phyloP scores from a whole-genome alignment of 805 yeast genomes.

The Barnettozyma sucrosica region DNA sequence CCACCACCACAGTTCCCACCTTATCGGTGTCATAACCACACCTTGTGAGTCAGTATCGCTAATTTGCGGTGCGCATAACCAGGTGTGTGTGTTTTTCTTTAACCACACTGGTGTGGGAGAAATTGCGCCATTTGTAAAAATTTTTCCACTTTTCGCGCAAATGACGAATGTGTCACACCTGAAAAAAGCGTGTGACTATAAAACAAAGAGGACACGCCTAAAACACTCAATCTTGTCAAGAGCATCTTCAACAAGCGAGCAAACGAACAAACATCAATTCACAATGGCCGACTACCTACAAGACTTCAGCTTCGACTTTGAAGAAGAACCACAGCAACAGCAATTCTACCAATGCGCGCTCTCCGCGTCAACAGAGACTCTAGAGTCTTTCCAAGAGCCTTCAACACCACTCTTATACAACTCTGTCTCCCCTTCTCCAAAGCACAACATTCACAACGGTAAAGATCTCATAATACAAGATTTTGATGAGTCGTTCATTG shows the following conservation, averaged over 20 bases:
- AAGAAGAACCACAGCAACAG: constrained; percentile 7
- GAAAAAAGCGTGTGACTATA: constrained; percentile 2
- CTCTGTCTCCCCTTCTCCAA: constrained; percentile 18
- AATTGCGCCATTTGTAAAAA: constrained; percentile 10
- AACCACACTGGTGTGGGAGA: background rate
- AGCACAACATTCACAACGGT: constrained; percentile 8
- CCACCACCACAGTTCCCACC: constrained; percentile 1
- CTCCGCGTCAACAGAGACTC: background rate
- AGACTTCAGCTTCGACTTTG: constrained; percentile 12
- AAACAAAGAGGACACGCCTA: background rate
- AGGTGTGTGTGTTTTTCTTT: background rate
- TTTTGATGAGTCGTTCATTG: constrained; percentile 22
- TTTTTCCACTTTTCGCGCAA: constrained; percentile 2
- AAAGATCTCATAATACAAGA: constrained; percentile 9
- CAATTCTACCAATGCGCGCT: constrained; percentile 6
- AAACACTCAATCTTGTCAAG: background rate
- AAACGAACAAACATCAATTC: background rate
- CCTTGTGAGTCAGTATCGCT: background rate
- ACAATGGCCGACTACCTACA: constrained; percentile 13
- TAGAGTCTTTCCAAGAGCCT: constrained; percentile 19
- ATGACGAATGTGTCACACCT: constrained; percentile 9
- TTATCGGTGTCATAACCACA: background rate
- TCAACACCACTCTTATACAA: constrained; percentile 25
- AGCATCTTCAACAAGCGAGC: background rate
- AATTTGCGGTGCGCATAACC: background rate